phyloP scores from a whole-genome alignment of 2,329 filamentous ascomycete genomes.

The Calonectria pauciramosa region DNA sequence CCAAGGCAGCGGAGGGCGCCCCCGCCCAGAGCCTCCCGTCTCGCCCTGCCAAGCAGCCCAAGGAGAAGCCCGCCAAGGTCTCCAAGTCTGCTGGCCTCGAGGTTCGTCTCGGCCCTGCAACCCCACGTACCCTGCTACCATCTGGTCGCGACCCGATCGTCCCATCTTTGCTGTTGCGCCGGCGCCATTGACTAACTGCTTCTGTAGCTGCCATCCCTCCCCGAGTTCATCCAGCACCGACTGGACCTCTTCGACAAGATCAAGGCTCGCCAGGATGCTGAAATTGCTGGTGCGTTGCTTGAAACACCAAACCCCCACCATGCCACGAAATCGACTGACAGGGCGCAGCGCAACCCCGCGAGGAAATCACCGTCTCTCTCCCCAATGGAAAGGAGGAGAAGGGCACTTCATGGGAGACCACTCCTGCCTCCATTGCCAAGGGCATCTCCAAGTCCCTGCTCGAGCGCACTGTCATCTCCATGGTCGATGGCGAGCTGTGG shows the following conservation, averaged over 20 bases:
- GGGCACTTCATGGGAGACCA: constrained; percentile 92
- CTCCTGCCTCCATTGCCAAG: constrained; percentile 82
- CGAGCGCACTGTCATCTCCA: constrained; percentile 89
- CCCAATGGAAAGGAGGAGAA: constrained; percentile 78
- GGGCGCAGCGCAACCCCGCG: constrained; percentile 74
- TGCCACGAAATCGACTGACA: constrained; percentile 39
- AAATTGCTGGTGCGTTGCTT: constrained; percentile 64
- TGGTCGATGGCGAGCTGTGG: constrained; percentile 89
- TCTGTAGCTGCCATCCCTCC: constrained; percentile 61
- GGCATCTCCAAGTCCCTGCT: constrained; percentile 87
- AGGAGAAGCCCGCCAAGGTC: constrained; percentile 50
- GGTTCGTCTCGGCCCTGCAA: constrained; percentile 47
- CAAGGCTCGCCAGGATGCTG: constrained; percentile 86
- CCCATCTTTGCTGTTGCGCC: constrained; percentile 4
- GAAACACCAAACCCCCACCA: constrained; percentile 10
- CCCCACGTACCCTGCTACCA: constrained; percentile 49
- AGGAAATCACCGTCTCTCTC: constrained; percentile 81
- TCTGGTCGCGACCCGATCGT: constrained; percentile 30
- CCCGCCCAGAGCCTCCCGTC: constrained; percentile 51
- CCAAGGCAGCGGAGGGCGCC: constrained; percentile 52
- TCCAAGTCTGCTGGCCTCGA: constrained; percentile 72
- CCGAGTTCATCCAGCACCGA: constrained; percentile 86
- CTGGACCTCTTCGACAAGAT: constrained; percentile 90
- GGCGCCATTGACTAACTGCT: constrained; percentile 37
- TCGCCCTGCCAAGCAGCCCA: constrained; percentile 54